Evolutionary conservation across 768 basidiomycete species (phyloP), one percentile per base, ranked within the genome.

Genomic region (Macrocybe gigantea): DNA sequence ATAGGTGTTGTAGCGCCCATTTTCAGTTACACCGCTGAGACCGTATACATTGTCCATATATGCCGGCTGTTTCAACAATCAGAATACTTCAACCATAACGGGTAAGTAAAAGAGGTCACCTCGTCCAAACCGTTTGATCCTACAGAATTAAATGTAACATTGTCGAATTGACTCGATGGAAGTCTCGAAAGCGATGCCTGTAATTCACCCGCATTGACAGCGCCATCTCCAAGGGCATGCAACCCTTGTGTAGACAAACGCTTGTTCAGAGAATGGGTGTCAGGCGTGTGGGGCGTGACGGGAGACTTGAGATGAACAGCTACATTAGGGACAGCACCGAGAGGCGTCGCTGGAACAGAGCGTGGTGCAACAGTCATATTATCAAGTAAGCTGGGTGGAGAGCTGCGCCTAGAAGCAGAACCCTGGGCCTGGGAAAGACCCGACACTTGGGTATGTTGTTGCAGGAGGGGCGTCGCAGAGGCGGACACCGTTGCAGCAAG

Each of bases 281-380:
- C 85, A 11, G 75, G 78, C 35, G 78, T 78, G 33, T 78, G 72
- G 12, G 88, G 86, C 6, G 83, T 83, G 33, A 79, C 82, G 6
- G 85, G 83, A 4, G 82, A 76, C 67, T 85, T 87, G 53, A 82
- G 58, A 38, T 85, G 63, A 60, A 77, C 75, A 8, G 69, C 57
- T 5, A 65, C 64, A 37, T 71, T 72, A 38, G 71, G 74, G 10
- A 79, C 55, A n/a, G 83, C 65, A 7, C 77, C 79, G 6, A 89
- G 64, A 14, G 89, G 89, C 3, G 89, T 91, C 1, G 86, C 88
- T 41, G 89, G 89, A 14, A 92, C 89, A 36, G 89, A 92, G 48
- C 88, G 84, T 32, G 85, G 79, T 32, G 82, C 73, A 33, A 71
- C 68, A 33, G 75, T 76, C 46, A 87, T 63, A 45, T 69, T 72